Base-by-base conservation (phyloP, 495 filamentous ascomycete genomes). In the Hypoxylon fuscum region DNA sequence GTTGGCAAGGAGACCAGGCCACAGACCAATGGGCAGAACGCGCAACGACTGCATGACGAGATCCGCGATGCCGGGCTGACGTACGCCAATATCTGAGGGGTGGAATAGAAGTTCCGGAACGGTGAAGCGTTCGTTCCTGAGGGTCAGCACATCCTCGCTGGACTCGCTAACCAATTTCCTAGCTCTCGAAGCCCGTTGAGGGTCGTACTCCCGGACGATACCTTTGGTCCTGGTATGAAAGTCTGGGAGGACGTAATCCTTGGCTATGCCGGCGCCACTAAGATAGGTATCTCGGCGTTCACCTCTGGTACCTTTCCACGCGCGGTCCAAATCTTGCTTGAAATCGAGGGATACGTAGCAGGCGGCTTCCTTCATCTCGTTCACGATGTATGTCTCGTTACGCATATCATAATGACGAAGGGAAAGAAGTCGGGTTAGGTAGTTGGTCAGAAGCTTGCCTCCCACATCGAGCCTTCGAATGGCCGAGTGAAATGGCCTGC, bases 371-470 rank as follows among this genome's bases (percentile, higher is more conserved):
- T 98, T 99, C 73, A 97, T 91, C 71, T 97, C 90, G 65, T 96
- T 96, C 72, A 97, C 93, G 15, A 98, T 84, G 68, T 95, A 87
- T 12, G 88, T 87, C 64, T 99, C 95, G 68, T 96, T 91, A 59
- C 93, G 85, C 88, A 98, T 92, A 72, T 96, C 93, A 72, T 92
- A 96, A 62, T 96, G 91, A 25, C 94, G 85, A 50, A 94, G 83
- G 6, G 95, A 97, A 17, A 97, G 85, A 21, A 96, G 81, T 49
- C 95, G 88, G 60, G 96, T 94, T 18, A 99, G 83, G 68, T 93
- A 89, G 73, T 97, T 98, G n/a, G 95, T 97, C 52, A 99, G 77
- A 27, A 95, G 83, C 72, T 96, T 97, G 9, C 95, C 95, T 18
- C 95, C 95, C 21, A 99, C 78, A 57, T 97, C 92, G 34, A 99